These are phyloP conservation scores for Typha latifolia DNA, from an alignment of 176 grass and related monocot genomes.

Conservation along the genomic window DNA sequence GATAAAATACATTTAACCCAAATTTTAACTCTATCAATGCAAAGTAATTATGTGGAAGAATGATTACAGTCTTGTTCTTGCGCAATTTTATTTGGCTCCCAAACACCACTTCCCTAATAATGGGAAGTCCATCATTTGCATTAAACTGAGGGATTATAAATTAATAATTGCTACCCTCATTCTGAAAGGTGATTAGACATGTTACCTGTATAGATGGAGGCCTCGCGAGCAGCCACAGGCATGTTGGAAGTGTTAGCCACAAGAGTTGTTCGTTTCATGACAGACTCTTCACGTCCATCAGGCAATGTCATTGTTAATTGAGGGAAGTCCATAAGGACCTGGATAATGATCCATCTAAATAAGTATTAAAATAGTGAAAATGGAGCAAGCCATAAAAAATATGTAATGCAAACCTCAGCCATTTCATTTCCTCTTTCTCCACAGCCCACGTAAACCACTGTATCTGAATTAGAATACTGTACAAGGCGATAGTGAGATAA, in stretches of 20 bases:
- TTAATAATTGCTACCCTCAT: neutral
- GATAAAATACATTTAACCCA: no score
- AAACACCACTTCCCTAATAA: no score
- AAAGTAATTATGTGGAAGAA: no score
- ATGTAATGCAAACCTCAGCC: conserved; percentile 42
- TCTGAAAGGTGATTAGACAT: neutral
- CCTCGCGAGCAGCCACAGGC: conserved; percentile 94
- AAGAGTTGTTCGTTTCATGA: conserved; percentile 84
- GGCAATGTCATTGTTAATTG: conserved; percentile 83
- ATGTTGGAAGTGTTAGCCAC: conserved; percentile 98
- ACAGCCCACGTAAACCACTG: conserved; percentile 86
- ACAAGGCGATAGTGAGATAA: conserved; percentile 7
- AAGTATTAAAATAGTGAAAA: neutral
- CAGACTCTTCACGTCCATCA: conserved; percentile 91
- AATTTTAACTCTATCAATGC: no score
- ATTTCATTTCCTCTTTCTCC: conserved; percentile 95
- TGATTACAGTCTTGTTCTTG: no score
- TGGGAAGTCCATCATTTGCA: no score
- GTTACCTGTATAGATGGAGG: conserved; percentile 85
- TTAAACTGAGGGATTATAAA: no score
- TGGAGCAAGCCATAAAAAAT: neutral
- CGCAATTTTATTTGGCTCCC: no score
- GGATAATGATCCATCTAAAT: neutral
- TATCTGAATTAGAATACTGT: conserved; percentile 87
- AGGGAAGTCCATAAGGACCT: conserved; percentile 94